Evolutionary conservation across 2,329 filamentous ascomycete species (phyloP).

Genomic region (Tolypocladium ovalisporum): DNA sequence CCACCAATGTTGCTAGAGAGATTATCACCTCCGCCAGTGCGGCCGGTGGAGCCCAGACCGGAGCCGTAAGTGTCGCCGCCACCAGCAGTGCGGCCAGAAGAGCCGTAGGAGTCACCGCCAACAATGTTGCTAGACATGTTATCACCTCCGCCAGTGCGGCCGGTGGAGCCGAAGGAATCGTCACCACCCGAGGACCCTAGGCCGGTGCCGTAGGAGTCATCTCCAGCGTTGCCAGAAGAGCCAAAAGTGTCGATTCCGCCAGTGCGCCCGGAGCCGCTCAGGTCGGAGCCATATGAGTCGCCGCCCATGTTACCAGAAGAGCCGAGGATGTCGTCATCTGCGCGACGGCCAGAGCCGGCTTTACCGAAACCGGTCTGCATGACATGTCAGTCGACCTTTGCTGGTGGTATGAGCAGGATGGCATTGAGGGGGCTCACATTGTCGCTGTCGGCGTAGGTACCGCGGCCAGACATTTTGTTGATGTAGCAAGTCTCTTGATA

Average conservation of each 20-base stretch:
- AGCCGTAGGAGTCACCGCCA: conserved; percentile 10
- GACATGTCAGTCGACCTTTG: not conserved
- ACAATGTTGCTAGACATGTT: too few species aligned
- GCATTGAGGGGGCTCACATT: conserved; percentile 15
- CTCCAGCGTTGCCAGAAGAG: not conserved
- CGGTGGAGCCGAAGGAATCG: too few species aligned
- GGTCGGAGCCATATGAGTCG: too few species aligned
- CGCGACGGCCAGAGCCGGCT: conserved; percentile 8
- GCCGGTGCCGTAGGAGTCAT: conserved; percentile 4
- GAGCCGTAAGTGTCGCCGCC: conserved; percentile 8
- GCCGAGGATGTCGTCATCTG: conserved; percentile 3
- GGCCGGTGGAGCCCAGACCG: conserved; percentile 9
- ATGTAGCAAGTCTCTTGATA: not conserved
- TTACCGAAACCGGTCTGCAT: conserved; percentile 14
- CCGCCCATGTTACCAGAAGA: too few species aligned
- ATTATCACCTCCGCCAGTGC: conserved; percentile 2
- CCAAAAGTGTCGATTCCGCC: not conserved
- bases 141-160: conserved; percentile 1
- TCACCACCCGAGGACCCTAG: conserved; percentile 7
- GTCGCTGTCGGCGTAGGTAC: conserved; percentile 20
- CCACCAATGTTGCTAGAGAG: too few species aligned
- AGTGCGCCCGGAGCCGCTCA: too few species aligned
- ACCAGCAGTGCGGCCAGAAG: conserved; percentile 6
- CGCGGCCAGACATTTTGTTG: conserved; percentile 34
- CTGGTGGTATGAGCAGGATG: not conserved